Conservation (phyloP, 2,329 filamentous ascomycete species). For the Diaporthe citri region DNA sequence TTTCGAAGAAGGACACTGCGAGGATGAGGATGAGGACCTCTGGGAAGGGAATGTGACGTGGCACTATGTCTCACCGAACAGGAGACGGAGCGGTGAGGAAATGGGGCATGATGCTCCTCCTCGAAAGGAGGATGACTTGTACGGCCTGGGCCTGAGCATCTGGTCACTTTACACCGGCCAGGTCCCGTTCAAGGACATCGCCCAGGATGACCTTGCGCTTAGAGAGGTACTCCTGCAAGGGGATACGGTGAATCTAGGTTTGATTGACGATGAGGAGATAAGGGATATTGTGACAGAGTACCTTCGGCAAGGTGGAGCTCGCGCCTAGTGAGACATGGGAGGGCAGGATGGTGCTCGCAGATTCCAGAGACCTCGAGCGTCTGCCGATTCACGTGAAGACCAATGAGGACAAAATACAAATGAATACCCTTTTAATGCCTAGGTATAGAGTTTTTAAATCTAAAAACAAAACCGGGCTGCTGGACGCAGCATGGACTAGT, state of each 20-base stretch:
- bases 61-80: neutral
- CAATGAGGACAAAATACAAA: neutral
- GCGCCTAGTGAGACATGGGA: neutral
- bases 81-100: neutral
- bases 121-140: neutral
- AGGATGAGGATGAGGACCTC: neutral
- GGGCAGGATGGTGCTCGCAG: neutral
- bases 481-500: neutral
- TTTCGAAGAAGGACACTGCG: neutral
- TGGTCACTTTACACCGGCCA: neutral
- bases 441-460: neutral
- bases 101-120: neutral
- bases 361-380: neutral
- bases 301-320: neutral
- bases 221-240: neutral
- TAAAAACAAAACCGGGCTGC: neutral
- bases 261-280: neutral
- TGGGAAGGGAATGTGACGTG: neutral
- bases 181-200: neutral
- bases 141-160: slow-evolving; percentile 1
- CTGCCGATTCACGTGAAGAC: neutral
- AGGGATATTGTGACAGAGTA: neutral
- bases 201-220: neutral
- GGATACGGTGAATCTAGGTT: neutral
- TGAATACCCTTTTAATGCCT: neutral